Base-by-base conservation (phyloP, 768 basidiomycete genomes). In the Hemileccinum impolitum region DNA sequence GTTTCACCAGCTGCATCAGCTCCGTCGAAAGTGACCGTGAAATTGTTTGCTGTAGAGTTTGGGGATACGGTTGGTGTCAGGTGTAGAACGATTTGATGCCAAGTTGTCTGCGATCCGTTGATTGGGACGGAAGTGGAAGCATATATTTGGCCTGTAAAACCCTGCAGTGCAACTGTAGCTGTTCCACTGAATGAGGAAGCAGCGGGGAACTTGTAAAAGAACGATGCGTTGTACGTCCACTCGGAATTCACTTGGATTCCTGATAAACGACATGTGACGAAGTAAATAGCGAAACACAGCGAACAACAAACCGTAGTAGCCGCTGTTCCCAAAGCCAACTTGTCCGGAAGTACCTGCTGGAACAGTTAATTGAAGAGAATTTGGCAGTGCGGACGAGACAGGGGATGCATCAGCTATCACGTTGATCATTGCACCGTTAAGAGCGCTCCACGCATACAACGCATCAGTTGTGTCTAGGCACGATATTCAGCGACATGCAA, bases 201-300 rank as follows among this genome's bases (percentile, higher is more conserved):
- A 3, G 61, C 54, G 0, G 79, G 76, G 63, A 82, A 78, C 34
- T 75, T 76, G 60, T 76, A 81, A 61, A 70, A 82, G 48, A 86
- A 77, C 3, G 80, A 82, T 1, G 78, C 81, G 11, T 72, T 77
- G 64, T 85, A 85, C 0, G 71, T 73, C 66, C 74, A 75, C 3
- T 68, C 58, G 0, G 74, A 60, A 35, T 77, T 62, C 25, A 85
- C 71, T 21, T 77, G 79, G 61, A 86, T 81, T 7, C 82, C 82
- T 74, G 46, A 36, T 17, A 25, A 30, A 30, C 6, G 2, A 25
- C 1, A n/a, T 14, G 6, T 18, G 18, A 23, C 9, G 18, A 14
- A 18, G 8, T 25, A 9, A 14, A 6, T 15, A 14, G 7, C 13
- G 6, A 26, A 15, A 32, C 25, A 25, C 34, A 21, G 15, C 28